A percentile compares a stretch with the other conserved stretches of the same genome.
Conservation (phyloP, 2,329 filamentous ascomycete species). For the Blumeriella jaapii region DNA sequence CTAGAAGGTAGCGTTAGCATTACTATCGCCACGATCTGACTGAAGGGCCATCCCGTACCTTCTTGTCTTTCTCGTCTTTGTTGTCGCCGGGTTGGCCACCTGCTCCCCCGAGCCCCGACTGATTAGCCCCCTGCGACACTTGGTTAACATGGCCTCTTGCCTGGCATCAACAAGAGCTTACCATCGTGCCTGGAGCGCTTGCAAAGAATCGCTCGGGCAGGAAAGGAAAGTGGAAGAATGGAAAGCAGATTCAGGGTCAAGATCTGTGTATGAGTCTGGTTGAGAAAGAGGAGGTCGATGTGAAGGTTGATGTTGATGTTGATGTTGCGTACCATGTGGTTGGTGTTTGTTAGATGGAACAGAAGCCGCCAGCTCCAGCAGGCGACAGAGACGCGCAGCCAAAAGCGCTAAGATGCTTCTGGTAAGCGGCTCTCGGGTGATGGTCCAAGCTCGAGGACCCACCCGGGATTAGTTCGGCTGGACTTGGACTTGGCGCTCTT, state of each 20-base stretch:
- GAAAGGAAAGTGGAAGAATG: neutral
- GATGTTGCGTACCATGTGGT: no score
- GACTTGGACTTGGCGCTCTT: no score
- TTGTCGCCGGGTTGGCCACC: constrained; percentile 62
- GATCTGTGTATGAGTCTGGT: constrained; percentile 13
- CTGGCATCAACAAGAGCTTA: constrained; percentile 15
- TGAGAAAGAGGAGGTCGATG: constrained; percentile 16
- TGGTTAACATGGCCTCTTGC: constrained; percentile 14
- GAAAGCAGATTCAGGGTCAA: no score
- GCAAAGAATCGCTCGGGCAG: constrained; percentile 3
- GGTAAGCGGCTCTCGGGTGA: no score
- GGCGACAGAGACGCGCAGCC: no score
- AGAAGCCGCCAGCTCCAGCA: no score
- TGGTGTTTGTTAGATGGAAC: no score
- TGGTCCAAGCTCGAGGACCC: no score
- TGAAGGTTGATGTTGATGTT: constrained; percentile 14
- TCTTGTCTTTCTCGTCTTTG: constrained; percentile 85
- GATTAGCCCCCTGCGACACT: constrained; percentile 32
- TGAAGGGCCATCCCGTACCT: constrained; percentile 41
- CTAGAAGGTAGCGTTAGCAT: constrained; percentile 36
- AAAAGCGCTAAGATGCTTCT: no score
- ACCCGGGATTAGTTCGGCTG: no score
- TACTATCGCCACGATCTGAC: neutral
- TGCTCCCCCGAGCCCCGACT: constrained; percentile 26
- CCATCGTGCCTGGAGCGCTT: constrained; percentile 20